These are phyloP conservation scores for Podospora australis DNA, from an alignment of 495 filamentous ascomycete species.

Conservation along the genomic window DNA sequence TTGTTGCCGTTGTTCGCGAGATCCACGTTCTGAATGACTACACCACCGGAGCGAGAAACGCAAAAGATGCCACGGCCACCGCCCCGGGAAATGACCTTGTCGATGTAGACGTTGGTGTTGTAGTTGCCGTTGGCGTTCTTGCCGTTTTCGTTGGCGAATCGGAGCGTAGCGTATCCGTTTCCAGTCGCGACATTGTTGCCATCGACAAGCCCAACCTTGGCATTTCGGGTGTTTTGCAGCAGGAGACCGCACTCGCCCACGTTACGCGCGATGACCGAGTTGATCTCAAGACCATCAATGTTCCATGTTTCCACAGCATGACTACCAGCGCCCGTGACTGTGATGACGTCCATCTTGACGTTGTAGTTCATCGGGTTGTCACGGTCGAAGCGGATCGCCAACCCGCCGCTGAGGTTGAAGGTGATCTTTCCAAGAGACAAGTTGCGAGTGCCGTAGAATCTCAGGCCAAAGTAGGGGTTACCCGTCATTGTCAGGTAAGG, in stretches of 20 bases:
- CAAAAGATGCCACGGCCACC: constrained; percentile 44
- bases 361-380: constrained; percentile 36
- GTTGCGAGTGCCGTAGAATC: constrained; percentile 36
- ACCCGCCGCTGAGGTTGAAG: constrained; percentile 38
- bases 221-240: constrained; percentile 38
- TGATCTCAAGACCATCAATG: constrained; percentile 37
- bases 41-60: constrained; percentile 40
- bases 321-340: constrained; percentile 35
- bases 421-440: constrained; percentile 36
- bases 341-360: constrained; percentile 39
- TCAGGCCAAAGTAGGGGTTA: constrained; percentile 41
- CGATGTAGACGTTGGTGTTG: constrained; percentile 36
- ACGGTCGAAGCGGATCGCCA: constrained; percentile 43
- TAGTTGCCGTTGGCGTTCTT: constrained; percentile 31
- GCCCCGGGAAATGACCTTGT: constrained; percentile 40
- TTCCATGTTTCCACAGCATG: constrained; percentile 45
- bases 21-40: constrained; percentile 31
- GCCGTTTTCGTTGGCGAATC: constrained; percentile 42
- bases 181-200: constrained; percentile 38
- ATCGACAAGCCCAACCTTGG: constrained; percentile 37
- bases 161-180: constrained; percentile 41
- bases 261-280: constrained; percentile 35
- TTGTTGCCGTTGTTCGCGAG: constrained; percentile 41
- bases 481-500: constrained; percentile 42
- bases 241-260: constrained; percentile 41